Percentiles rank a stretch among this genome's conserved stretches.
These are phyloP conservation scores for Aaosphaeria pasadenensis DNA, from an alignment of 2,329 filamentous ascomycete species.

Conservation along the genomic window DNA sequence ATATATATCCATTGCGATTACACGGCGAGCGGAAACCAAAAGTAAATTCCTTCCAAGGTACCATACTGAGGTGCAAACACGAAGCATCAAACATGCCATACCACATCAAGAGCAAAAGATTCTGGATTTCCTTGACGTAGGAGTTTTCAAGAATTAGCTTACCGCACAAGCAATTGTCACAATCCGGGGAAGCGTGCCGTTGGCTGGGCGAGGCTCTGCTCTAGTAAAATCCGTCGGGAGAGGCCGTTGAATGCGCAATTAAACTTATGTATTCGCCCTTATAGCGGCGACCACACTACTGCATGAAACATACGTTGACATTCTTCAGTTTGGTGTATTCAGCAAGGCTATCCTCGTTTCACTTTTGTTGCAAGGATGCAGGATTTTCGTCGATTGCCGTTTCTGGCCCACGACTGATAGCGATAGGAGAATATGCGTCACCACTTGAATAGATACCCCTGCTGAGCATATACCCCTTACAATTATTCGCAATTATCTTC, in stretches of 20 bases:
- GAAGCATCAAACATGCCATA: neutral
- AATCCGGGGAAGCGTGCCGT: neutral
- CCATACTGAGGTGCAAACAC: neutral
- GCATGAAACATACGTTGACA: slow-evolving; percentile 11
- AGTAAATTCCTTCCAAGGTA: neutral
- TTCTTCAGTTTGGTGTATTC: slow-evolving; percentile 9
- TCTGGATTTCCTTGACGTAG: neutral
- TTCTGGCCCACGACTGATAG: slow-evolving; percentile 8
- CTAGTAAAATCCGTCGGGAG: neutral
- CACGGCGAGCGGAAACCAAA: neutral
- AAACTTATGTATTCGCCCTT: neutral
- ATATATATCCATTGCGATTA: neutral
- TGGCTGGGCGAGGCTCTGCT: neutral
- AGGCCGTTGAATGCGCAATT: neutral
- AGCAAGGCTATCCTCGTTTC: slow-evolving; percentile 15
- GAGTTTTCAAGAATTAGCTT: neutral
- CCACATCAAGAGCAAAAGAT: neutral
- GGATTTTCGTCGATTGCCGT: slow-evolving; percentile 4
- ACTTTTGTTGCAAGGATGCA: slow-evolving; percentile 8
- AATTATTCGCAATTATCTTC: neutral
- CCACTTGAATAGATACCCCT: neutral
- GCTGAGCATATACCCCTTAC: no score
- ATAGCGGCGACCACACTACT: slow-evolving; percentile 11
- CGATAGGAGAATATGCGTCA: slow-evolving; percentile 14
- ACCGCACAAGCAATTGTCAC: neutral